Evolutionary conservation across 2,329 filamentous ascomycete species (phyloP), one percentile per base, ranked within the genome.

Genomic region (Arthrobotrys sphaeroides): DNA sequence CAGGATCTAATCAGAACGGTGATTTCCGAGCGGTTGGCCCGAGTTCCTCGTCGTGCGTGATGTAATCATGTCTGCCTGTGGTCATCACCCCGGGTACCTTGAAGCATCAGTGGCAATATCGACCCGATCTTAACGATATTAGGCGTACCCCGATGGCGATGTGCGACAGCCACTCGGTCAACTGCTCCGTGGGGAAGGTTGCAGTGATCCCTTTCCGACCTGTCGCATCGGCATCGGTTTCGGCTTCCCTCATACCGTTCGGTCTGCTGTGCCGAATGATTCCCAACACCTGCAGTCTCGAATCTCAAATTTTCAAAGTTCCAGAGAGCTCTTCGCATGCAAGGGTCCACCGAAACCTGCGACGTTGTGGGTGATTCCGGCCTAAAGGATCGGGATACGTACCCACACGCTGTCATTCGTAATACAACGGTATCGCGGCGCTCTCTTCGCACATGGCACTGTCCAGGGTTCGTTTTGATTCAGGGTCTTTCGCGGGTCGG

Each of bases 131-230:
- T 36, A 47, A 62, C 42, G 42, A 49, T 42, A 38, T 64, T 65
- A 73, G 68, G 68, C 68, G 49, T 57, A 4, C 31, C 59, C 59
- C 68, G 68, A 73, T 65, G 68, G 47, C 59, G 57, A 72, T 55
- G 40, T 65, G 68, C 68, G 38, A 69, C 51, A 24, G 18, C 18
- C 51, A 42, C 45, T 51, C 65, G 53, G 65, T 6, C 55, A 61
- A 31, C 53, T 61, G 7, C 42, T 61, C 40, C 42, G 65, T 61
- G 64, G 51, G 64, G 64, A 68, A 68, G 64, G 64, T 59, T 59
- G 51, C 40, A 59, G 13, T 16, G 20, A 53, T 43, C 18, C 6
- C 2, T 12, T 38, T 36, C 49, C 28, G 53, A 55, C 53, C n/a
- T 12, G 43, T 42, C 18, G n/a, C 20, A 47, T 68, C 65, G 65